A percentile compares a stretch with the other conserved stretches of the same genome.
phyloP scores from a whole-genome alignment of 768 basidiomycete species.

The Pleurotus sapidus region DNA sequence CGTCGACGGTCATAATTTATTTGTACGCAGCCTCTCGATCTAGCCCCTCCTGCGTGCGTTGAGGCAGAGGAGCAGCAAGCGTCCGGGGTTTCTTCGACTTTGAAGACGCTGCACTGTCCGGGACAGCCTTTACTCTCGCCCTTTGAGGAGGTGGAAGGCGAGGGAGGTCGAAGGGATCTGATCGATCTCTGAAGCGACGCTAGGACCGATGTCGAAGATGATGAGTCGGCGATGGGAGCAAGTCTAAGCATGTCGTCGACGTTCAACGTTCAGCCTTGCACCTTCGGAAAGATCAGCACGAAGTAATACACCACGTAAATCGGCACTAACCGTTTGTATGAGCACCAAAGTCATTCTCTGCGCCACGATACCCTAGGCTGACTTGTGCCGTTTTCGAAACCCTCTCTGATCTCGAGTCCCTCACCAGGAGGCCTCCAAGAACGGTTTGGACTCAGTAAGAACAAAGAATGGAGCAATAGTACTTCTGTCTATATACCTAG shows the following conservation, averaged over 20 bases:
- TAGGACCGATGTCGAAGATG: conserved; percentile 45
- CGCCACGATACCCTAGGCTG: conserved; percentile 31
- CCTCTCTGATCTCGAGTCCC: conserved; percentile 57
- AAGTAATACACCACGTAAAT: background rate
- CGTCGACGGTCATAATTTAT: conserved; percentile 86
- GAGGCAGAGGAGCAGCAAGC: conserved; percentile 81
- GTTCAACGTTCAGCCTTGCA: conserved; percentile 55
- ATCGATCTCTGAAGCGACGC: conserved; percentile 68
- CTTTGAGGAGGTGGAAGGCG: conserved; percentile 46
- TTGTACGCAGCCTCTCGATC: conserved; percentile 95
- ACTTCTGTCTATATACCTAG: too few species aligned
- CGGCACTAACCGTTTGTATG: conserved; percentile 40
- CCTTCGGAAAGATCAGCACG: conserved; percentile 27
- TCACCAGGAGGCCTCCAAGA: too few species aligned
- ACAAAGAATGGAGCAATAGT: too few species aligned
- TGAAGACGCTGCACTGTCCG: conserved; percentile 13
- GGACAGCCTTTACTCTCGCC: conserved; percentile 31
- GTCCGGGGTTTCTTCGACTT: conserved; percentile 32
- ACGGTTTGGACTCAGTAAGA: too few species aligned
- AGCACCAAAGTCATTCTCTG: conserved; percentile 78
- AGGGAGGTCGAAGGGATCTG: conserved; percentile 46
- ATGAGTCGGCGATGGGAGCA: conserved; percentile 65
- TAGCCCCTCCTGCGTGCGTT: conserved; percentile 82
- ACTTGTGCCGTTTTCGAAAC: conserved; percentile 50
- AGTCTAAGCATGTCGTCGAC: conserved; percentile 77